Conservation (phyloP, 78 protist genomes). For the Dictyostelium intermedium region DNA sequence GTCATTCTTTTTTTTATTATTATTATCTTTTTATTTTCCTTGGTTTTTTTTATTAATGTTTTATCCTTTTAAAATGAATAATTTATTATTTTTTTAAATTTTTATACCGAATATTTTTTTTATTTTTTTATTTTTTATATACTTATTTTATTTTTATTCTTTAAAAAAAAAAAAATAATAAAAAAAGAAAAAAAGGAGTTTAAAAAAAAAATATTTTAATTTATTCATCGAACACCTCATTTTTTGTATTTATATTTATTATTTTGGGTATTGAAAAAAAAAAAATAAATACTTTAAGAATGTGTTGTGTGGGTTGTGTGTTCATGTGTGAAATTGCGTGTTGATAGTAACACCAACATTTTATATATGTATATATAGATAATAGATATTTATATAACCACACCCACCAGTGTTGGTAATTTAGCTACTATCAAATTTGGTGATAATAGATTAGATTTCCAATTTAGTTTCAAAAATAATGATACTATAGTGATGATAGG, state of each 20-base stretch:
- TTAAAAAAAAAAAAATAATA: too few relatives aligned
- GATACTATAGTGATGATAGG: neutral
- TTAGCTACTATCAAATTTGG: neutral
- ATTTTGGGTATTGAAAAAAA: neutral
- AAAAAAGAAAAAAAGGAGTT: too few relatives aligned
- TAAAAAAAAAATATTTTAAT: too few relatives aligned
- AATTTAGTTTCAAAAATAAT: neutral
- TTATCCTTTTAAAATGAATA: too few relatives aligned
- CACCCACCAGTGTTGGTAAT: neutral
- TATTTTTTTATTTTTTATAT: too few relatives aligned
- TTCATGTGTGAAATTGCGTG: neutral
- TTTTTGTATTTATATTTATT: neutral
- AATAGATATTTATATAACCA: neutral
- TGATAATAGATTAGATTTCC: neutral
- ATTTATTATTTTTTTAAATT: too few relatives aligned
- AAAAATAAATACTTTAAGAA: neutral
- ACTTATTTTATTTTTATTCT: too few relatives aligned
- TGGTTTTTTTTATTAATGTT: too few relatives aligned
- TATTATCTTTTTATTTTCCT: too few relatives aligned
- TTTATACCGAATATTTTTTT: too few relatives aligned
- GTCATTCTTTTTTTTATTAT: neutral
- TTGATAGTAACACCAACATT: neutral
- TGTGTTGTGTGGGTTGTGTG: neutral
- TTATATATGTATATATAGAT: neutral
- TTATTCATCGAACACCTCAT: neutral